These are phyloP conservation scores for Aspergillus sergii DNA, from an alignment of 2,329 filamentous ascomycete genomes.

Conservation along the genomic window DNA sequence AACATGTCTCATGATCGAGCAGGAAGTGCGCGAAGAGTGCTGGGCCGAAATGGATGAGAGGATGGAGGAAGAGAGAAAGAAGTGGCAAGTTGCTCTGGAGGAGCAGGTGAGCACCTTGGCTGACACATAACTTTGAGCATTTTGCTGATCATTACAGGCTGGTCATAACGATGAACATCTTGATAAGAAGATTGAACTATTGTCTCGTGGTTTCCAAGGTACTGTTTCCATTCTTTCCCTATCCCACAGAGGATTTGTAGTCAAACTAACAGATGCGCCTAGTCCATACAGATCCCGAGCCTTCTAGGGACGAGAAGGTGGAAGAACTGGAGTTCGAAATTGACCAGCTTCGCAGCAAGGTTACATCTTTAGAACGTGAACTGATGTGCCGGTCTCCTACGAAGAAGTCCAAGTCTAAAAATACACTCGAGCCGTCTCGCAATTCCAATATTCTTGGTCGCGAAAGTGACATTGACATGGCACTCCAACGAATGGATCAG, in stretches of 20 bases:
- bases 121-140: background rate
- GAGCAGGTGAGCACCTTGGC: constrained; percentile 60
- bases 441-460: constrained; percentile 35
- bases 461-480: constrained; percentile 45
- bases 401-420: constrained; percentile 50
- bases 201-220: constrained; percentile 59
- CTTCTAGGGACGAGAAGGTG: constrained; percentile 59
- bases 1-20: constrained; percentile 73
- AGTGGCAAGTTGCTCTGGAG: constrained; percentile 80
- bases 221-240: constrained; percentile 25
- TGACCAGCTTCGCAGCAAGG: constrained; percentile 66
- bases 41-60: constrained; percentile 81
- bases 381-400: constrained; percentile 64
- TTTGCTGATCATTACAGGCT: constrained; percentile 33
- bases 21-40: constrained; percentile 85
- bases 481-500: constrained; percentile 42
- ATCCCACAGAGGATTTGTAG: background rate
- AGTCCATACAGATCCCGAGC: constrained; percentile 52
- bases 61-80: constrained; percentile 71
- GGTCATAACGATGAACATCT: constrained; percentile 82
- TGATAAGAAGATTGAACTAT: constrained; percentile 81
- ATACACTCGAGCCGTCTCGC: constrained; percentile 27
- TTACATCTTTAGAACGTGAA: constrained; percentile 68
- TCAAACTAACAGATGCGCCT: constrained; percentile 21
- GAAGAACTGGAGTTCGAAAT: constrained; percentile 73